Evolutionary conservation across 163 green algal species (phyloP).

Genomic region (Scenedesmus sp.): DNA sequence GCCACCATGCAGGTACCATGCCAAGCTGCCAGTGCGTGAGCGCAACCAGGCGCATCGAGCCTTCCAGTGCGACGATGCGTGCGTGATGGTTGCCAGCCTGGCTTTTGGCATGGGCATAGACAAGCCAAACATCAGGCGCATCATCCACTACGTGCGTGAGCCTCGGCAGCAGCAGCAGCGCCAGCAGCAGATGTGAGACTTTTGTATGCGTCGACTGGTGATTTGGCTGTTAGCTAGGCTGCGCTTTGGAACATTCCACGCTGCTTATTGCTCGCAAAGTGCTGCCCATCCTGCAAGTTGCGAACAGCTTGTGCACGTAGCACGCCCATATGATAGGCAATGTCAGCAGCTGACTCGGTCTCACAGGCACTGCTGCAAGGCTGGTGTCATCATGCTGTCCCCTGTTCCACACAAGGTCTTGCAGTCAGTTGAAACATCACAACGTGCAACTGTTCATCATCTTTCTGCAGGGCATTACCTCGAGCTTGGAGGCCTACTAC

Average conservation of each 20-base stretch:
- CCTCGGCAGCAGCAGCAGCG: not conserved
- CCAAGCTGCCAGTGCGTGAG: conserved; percentile 55
- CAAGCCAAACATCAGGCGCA: conserved; percentile 71
- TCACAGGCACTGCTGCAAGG: too few relatives aligned
- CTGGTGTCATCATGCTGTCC: too few relatives aligned
- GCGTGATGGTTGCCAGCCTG: conserved; percentile 80
- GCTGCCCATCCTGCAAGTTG: too few relatives aligned
- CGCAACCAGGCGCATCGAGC: conserved; percentile 58
- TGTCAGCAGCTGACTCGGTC: too few relatives aligned
- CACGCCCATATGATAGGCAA: too few relatives aligned
- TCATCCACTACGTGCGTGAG: conserved; percentile 60
- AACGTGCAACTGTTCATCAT: not conserved
- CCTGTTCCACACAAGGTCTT: too few relatives aligned
- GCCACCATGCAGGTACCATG: conserved; percentile 66
- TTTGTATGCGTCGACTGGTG: too few relatives aligned
- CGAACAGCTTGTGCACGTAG: too few relatives aligned
- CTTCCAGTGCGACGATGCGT: conserved; percentile 72
- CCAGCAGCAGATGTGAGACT: not conserved
- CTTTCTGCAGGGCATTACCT: conserved; percentile 40
- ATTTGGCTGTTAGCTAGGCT: too few relatives aligned
- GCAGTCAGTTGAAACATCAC: too few relatives aligned
- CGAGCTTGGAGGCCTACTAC: conserved; percentile 78
- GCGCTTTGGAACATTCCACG: too few relatives aligned
- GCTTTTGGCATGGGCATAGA: conserved; percentile 86
- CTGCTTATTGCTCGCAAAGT: too few relatives aligned